Conservation (phyloP, 768 basidiomycete genomes). For the Tricholoma flavovirens region DNA sequence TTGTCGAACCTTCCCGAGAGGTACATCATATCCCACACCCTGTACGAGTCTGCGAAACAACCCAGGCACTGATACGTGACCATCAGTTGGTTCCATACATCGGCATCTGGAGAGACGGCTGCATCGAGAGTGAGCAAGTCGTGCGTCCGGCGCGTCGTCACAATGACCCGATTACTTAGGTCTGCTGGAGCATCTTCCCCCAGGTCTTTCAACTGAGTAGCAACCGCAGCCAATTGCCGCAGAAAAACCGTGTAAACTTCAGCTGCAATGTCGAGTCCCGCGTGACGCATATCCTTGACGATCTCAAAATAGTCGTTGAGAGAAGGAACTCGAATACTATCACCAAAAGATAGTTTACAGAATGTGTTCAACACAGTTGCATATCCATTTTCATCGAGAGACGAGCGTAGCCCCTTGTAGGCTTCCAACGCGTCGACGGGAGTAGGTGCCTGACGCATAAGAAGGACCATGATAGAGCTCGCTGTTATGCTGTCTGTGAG, state of each 20-base stretch:
- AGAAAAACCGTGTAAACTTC: conserved; percentile 67
- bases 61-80: conserved; percentile 80
- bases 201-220: conserved; percentile 25
- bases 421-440: conserved; percentile 56
- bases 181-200: conserved; percentile 12
- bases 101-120: conserved; percentile 61
- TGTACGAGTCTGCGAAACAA: conserved; percentile 63
- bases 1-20: conserved; percentile 52
- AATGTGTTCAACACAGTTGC: conserved; percentile 59
- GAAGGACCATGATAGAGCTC: conserved; percentile 52
- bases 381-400: conserved; percentile 56
- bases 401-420: conserved; percentile 42
- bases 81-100: conserved; percentile 82
- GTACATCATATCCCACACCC: conserved; percentile 76
- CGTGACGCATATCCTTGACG: conserved; percentile 71
- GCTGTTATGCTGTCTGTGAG: conserved; percentile 38
- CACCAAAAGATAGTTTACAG: conserved; percentile 48
- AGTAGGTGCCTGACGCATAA: conserved; percentile 56
- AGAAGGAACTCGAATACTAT: conserved; percentile 35
- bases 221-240: conserved; percentile 44
- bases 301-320: conserved; percentile 66
- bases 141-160: conserved; percentile 60
- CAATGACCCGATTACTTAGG: conserved; percentile 32
- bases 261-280: conserved; percentile 50
- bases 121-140: conserved; percentile 75